phyloP scores from a whole-genome alignment of 2,329 filamentous ascomycete genomes.

The Coniochaeta hoffmannii region DNA sequence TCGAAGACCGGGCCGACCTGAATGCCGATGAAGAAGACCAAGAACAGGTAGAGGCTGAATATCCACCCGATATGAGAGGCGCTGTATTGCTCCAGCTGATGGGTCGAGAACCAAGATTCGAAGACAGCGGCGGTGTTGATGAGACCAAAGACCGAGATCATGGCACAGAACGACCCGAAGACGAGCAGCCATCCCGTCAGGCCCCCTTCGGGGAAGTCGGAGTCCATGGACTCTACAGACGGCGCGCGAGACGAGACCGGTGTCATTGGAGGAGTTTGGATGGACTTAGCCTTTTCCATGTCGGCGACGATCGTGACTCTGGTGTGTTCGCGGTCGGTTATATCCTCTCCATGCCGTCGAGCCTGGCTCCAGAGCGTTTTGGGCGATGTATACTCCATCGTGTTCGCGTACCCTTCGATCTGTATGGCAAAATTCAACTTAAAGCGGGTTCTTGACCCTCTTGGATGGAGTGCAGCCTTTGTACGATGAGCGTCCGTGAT shows the following conservation, averaged over 20 bases:
- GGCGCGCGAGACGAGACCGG: conserved; percentile 5
- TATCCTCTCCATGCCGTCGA: neutral
- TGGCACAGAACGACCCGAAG: conserved; percentile 65
- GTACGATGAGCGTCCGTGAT: neutral
- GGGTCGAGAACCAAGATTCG: conserved; percentile 64
- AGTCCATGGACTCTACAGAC: conserved; percentile 4
- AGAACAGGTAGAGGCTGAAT: conserved; percentile 72
- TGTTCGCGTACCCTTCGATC: neutral
- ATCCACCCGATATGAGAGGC: conserved; percentile 77
- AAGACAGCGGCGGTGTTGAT: conserved; percentile 72
- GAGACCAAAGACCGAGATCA: conserved; percentile 63
- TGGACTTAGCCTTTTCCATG: neutral
- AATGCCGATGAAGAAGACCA: conserved; percentile 75
- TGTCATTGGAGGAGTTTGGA: neutral
- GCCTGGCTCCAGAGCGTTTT: neutral
- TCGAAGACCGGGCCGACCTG: conserved; percentile 82
- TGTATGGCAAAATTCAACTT: neutral
- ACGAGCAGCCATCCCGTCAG: conserved; percentile 67
- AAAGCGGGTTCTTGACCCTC: neutral
- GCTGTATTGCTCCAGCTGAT: conserved; percentile 63
- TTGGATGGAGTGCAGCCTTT: neutral
- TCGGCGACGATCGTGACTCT: neutral
- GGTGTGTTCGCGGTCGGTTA: neutral
- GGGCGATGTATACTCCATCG: neutral
- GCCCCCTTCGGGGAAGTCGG: conserved; percentile 66